Base-by-base conservation (phyloP, 257 asterid species). In the Solanum bulbocastanum region DNA sequence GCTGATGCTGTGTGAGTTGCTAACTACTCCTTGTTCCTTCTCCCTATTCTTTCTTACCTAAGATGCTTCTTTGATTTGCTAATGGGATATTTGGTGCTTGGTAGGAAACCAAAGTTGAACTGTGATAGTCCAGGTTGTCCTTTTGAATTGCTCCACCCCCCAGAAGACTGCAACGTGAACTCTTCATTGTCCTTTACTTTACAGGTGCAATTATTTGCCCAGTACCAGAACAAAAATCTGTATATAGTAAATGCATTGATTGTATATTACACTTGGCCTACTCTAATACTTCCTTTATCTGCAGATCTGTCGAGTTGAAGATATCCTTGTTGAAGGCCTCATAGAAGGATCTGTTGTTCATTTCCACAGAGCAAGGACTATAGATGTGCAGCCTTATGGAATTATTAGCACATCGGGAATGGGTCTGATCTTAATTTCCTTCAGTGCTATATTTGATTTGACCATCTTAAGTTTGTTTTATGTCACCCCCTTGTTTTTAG, bases 121-220 rank as follows among this genome's bases (percentile, higher is more conserved):
- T 98, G 99, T 85, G 87, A 92, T 62, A 88, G 91, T 12, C 89
- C 94, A 91, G 96, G 91, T 84, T 98, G 99, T 89, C 98, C 99
- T 22, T 32, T 72, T 71, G 99, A 98, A 93, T 91, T 98, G 92
- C 96, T 98, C 89, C 95, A 93, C 69, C 99, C 99, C 58, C 99
- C 99, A 81, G 99, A 98, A 90, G 99, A 98, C 92, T 98, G 99
- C 91, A 98, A 96, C 27, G 99, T 98, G 93, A 98, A 98, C 91
- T 98, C 99, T 88, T 98, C 99, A 85, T 93, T 98, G 87, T 90
- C 98, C 82, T 98, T 98, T 89, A 98, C 99, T 87, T 96, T 98
- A 58, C 99, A 98, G 99, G 99, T 98, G 88, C 65, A 72, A 86
- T 90, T 88, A 73, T 22, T 87, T 85, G 42, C 36, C 16, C 39